Evolutionary conservation across 2,329 filamentous ascomycete species (phyloP).

Genomic region (Cladophialophora yegresii): DNA sequence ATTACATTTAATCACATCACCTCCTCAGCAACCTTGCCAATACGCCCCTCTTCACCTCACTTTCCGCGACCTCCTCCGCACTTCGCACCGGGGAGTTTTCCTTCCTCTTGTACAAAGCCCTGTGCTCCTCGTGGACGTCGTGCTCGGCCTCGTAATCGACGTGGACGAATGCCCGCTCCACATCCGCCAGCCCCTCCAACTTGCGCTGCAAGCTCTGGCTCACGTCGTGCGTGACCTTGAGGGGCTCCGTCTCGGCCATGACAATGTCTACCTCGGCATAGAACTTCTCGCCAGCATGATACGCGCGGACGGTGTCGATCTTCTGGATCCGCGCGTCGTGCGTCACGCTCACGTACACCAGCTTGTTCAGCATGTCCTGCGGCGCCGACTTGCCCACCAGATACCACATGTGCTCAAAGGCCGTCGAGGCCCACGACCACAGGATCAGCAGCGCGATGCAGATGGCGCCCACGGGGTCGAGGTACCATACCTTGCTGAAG

Average conservation of each 20-base stretch:
- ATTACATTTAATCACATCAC: neutral
- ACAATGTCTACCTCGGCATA: constrained; percentile 66
- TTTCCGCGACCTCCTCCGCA: neutral
- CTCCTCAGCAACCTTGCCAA: neutral
- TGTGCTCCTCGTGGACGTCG: constrained; percentile 3
- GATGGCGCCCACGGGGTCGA: constrained; percentile 64
- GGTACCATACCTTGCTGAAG: constrained; percentile 54
- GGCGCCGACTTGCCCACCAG: constrained; percentile 64
- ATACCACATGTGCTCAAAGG: constrained; percentile 63
- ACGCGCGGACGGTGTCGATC: constrained; percentile 62
- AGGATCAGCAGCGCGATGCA: constrained; percentile 63
- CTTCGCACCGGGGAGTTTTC: too few relatives aligned
- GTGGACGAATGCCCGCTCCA: constrained; percentile 53
- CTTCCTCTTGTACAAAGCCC: neutral
- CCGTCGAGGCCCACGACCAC: constrained; percentile 62
- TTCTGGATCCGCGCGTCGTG: constrained; percentile 59
- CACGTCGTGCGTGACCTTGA: constrained; percentile 62
- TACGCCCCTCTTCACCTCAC: neutral
- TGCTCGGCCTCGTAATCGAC: constrained; percentile 48
- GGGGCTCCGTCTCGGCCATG: constrained; percentile 58
- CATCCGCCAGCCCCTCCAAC: constrained; percentile 55
- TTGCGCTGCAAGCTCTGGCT: constrained; percentile 63
- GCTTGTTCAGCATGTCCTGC: constrained; percentile 57
- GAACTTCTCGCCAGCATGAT: constrained; percentile 63
- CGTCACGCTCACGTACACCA: constrained; percentile 59